Base-by-base conservation (phyloP, 768 basidiomycete genomes). In the Boletus subparvulus region DNA sequence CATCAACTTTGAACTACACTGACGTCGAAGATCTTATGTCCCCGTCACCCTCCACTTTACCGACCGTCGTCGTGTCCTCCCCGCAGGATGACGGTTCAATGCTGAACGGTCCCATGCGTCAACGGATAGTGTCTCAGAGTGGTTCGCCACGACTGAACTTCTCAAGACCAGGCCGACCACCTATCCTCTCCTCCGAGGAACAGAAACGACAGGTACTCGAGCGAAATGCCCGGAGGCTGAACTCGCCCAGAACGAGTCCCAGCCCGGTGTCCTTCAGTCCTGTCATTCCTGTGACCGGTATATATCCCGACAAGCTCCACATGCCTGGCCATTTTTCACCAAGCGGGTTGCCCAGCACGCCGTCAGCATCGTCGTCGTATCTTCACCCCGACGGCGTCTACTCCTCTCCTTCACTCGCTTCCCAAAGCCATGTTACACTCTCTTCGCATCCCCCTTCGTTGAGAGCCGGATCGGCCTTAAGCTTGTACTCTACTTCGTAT, bases 111-210 rank as follows among this genome's bases (percentile, higher is more conserved):
- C 50, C 65, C 11, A 61, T 69, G 53, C 77, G 80, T 21, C 73
- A 75, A 45, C 80, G 80, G 8, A 76, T 83, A 36, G 69, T 77
- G 41, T 33, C 62, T 16, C 56, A 58, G 44, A 68, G 66, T 46
- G 51, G 59, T 35, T 54, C 62, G 17, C 74, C 77, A 6, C 75
- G 75, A 14, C 67, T 78, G 32, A 89, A 88, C 65, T 88, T 85
- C 63, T 88, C 88, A 24, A 75, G 86, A 47, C 86, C 87, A 45
- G 78, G 80, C 51, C 80, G 81, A 21, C 78, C 80, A 17, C 70
- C 70, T 0, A 75, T 76, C 60, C 62, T 71, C 24, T 72, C 69
- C 12, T 72, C 77, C 30, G 71, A 74, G 43, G 73, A 73, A 30
- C 62, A 70, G 54, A 79, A 82, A 55, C 74, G 72, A 33, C 70